Evolutionary conservation across 331 rosid genomes (phyloP).

Genomic region (Arachis monticola): DNA sequence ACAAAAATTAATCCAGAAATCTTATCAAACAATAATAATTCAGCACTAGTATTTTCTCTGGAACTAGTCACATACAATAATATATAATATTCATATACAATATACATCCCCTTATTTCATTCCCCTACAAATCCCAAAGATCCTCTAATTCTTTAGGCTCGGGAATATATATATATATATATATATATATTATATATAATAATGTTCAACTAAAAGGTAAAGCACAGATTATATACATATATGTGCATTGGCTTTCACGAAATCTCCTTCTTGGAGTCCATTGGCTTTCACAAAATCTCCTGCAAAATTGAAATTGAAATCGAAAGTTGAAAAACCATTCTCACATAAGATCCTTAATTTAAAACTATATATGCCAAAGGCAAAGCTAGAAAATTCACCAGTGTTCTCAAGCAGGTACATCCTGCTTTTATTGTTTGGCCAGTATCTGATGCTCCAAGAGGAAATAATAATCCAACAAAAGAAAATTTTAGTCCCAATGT

Average conservation of each 20-base stretch:
- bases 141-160: no score
- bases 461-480: slow-evolving; percentile 15
- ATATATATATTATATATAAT: no score
- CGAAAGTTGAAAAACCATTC: neutral
- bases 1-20: no score
- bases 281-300: slow-evolving; percentile 98
- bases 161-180: no score
- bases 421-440: slow-evolving; percentile 99
- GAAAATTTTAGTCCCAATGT: slow-evolving; percentile 30
- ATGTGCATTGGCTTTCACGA: slow-evolving; percentile 14
- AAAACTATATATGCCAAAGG: neutral
- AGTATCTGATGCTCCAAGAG: slow-evolving; percentile 82
- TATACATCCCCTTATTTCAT: no score
- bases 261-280: slow-evolving; percentile 98
- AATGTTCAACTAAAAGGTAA: no score
- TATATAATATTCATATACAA: no score
- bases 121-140: no score
- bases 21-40: no score
- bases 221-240: no score
- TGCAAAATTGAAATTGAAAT: slow-evolving; percentile 23
- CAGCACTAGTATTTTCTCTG: no score
- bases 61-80: no score
- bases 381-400: slow-evolving; percentile 50
- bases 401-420: slow-evolving; percentile 99
- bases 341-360: neutral